A percentile compares a stretch with the other conserved stretches of the same genome.
Evolutionary conservation across 164 flowering plant genomes (phyloP).

Genomic region (Chimonanthus praecox): DNA sequence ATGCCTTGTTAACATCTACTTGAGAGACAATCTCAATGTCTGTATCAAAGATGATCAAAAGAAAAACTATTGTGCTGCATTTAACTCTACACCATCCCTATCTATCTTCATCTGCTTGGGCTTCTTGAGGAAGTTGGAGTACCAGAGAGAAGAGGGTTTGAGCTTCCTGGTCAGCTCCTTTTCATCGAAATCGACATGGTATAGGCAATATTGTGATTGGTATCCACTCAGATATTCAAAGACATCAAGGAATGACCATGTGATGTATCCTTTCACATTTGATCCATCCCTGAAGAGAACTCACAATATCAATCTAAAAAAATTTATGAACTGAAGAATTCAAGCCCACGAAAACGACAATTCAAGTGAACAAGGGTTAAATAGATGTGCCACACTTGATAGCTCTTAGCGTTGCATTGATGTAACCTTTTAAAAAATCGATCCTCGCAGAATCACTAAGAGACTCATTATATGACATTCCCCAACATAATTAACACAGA

Average conservation of each 20-base stretch:
- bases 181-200: constrained; percentile 31
- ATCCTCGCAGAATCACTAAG: constrained; percentile 26
- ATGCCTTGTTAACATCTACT: too few relatives aligned
- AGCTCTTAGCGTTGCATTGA: constrained; percentile 19
- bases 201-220: constrained; percentile 22
- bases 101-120: neutral
- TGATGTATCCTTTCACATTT: constrained; percentile 38
- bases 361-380: neutral
- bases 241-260: constrained; percentile 50
- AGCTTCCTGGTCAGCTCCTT: constrained; percentile 26
- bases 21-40: too few relatives aligned
- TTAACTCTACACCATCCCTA: neutral
- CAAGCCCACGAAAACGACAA: neutral
- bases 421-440: constrained; percentile 13
- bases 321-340: neutral
- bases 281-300: constrained; percentile 37
- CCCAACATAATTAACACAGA: constrained; percentile 20
- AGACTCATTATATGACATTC: constrained; percentile 14
- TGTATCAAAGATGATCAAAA: neutral
- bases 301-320: neutral
- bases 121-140: constrained; percentile 31
- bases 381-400: constrained; percentile 23
- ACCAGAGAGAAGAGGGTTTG: constrained; percentile 36
- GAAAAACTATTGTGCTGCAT: neutral
- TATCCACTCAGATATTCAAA: constrained; percentile 42